phyloP scores from a whole-genome alignment of 1,139 yeast species.

The Diutina rugosa region DNA sequence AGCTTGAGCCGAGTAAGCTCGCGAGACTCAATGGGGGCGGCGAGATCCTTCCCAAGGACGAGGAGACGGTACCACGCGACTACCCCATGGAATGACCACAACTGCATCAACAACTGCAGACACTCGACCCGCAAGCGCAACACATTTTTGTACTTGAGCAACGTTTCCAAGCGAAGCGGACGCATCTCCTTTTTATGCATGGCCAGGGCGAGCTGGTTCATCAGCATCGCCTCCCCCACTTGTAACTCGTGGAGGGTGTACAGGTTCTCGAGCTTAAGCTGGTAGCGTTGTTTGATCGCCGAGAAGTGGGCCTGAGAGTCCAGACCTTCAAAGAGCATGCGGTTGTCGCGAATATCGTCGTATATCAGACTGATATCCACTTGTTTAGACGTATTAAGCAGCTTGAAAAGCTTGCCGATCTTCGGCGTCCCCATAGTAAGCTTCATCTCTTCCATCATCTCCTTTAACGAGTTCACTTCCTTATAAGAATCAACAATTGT shows the following conservation, averaged over 20 bases:
- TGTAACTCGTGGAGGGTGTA: slow-evolving; percentile 21
- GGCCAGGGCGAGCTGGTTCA: slow-evolving; percentile 12
- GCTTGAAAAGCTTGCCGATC: slow-evolving; percentile 9
- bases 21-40: slow-evolving; percentile 21
- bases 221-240: slow-evolving; percentile 27
- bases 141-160: slow-evolving; percentile 20
- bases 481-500: slow-evolving; percentile 18
- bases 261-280: slow-evolving; percentile 14
- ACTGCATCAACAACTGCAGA: slow-evolving; percentile 27
- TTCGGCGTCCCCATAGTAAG: slow-evolving; percentile 1
- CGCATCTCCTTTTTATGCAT: slow-evolving; percentile 13
- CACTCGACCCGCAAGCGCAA: slow-evolving; percentile 28
- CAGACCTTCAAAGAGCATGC: slow-evolving; percentile 26
- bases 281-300: slow-evolving; percentile 10
- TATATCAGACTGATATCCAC: slow-evolving; percentile 3
- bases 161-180: slow-evolving; percentile 9
- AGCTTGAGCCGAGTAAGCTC: slow-evolving; percentile 17
- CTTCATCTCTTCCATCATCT: slow-evolving; percentile 4
- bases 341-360: slow-evolving; percentile 16
- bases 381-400: slow-evolving; percentile 1
- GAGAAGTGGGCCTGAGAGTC: slow-evolving; percentile 8
- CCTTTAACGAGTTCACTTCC: slow-evolving; percentile 15
- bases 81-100: slow-evolving; percentile 31
- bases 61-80: slow-evolving; percentile 27
- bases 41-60: slow-evolving; percentile 22